Base-by-base conservation (phyloP, 306 rosid genomes). In the Quercus alba region DNA sequence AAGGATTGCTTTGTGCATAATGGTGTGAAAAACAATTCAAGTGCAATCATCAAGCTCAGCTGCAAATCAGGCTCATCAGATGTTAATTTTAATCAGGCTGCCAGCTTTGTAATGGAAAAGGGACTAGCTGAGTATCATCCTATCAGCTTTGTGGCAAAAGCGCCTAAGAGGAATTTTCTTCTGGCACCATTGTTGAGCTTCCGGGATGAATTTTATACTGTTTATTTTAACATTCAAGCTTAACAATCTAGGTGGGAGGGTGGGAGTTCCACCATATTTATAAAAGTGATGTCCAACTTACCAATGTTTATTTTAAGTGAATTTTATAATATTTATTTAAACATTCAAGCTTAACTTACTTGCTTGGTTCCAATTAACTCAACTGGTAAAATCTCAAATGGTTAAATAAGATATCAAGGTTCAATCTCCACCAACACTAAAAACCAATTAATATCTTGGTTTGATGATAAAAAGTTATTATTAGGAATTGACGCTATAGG, bases 141-240 rank as follows among this genome's bases (percentile, higher is more conserved):
- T 18, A 77, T 93, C 55, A 90, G 98, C 86, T 93, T 93, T 59
- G 90, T 88, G 67, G 94, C 93, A 7, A 87, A 85, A 77, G 99
- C 97, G 33, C 70, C 33, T 63, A 75, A 63, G 17, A 88, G 91
- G 81, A 82, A 85, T 69, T 91, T 88, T 79, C 90, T 93, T 83
- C 74, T 96, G 76, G 87, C 84, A 56, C 99, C 99, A 67, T 81
- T 96, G 76, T 59, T 83, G 74, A 86, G 84, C 84, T 88, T 91
- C 72, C 83, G 44, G 77, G 98, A 93, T 80, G 97, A 93, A 54
- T 73, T 78, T 56, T 96, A 96, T 64, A 87, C 97, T 3, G 90
- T 87, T 80, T 91, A 96, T 84, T 90, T 93, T 85, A 86, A 96
- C 83, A 70, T 93, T 61, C 71, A 76, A 13, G 76, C 58, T 74